Conservation (phyloP, 1,284 basidiomycete genomes). For the Puccinia coronata region DNA sequence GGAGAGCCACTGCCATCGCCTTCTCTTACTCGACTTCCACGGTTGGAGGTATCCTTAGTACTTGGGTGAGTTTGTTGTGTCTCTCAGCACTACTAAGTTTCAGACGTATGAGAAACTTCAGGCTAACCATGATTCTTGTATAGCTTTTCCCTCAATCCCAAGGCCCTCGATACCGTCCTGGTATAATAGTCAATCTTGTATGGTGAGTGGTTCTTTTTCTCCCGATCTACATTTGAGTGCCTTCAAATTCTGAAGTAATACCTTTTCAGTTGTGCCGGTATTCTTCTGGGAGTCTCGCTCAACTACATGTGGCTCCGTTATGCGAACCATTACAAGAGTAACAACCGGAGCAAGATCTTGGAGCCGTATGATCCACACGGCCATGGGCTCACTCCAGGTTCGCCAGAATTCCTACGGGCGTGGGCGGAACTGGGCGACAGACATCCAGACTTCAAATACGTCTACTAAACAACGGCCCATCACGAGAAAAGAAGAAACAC, state of each 20-base stretch:
- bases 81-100: not conserved
- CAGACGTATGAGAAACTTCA: not conserved
- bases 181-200: conserved; percentile 29
- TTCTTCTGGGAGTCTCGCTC: not conserved
- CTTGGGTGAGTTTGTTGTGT: conserved; percentile 34
- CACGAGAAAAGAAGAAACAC: no score
- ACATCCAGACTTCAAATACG: conserved; percentile 36
- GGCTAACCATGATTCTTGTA: not conserved
- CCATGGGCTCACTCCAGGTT: not conserved
- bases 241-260: not conserved
- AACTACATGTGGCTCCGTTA: not conserved
- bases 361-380: not conserved
- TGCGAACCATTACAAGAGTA: not conserved
- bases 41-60: conserved; percentile 34
- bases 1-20: conserved; percentile 34
- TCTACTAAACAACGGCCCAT: no score
- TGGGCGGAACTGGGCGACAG: conserved; percentile 12
- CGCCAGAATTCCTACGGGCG: not conserved
- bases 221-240: not conserved
- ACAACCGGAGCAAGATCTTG: not conserved
- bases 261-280: not conserved
- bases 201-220: not conserved
- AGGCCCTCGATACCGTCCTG: conserved; percentile 6
- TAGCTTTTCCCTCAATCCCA: conserved; percentile 33
- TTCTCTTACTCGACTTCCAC: conserved; percentile 1